A percentile compares a stretch with the other conserved stretches of the same genome.
phyloP scores from a whole-genome alignment of 495 filamentous ascomycete genomes.

The Evernia prunastri region DNA sequence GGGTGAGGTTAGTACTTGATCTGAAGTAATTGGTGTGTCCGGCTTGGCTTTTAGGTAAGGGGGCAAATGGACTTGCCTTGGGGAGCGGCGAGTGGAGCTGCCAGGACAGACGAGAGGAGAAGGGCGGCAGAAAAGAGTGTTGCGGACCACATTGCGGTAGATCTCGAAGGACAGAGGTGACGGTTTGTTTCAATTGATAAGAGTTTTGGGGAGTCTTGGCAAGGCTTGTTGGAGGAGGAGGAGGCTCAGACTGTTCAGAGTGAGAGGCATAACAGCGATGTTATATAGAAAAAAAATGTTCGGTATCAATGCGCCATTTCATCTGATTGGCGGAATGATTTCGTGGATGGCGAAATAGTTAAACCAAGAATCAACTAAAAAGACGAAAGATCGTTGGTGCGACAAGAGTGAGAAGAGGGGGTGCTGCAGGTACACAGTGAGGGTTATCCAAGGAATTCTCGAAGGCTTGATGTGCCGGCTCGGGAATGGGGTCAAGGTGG shows the following conservation, averaged over 20 bases:
- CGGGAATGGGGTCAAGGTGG: not conserved
- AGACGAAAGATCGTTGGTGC: not conserved
- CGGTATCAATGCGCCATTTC: not conserved
- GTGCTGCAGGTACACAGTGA: not conserved
- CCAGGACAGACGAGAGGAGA: not conserved
- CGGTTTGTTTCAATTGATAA: not conserved
- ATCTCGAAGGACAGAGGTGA: not conserved
- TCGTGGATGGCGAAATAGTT: not conserved
- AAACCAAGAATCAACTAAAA: not conserved
- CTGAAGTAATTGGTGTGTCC: not conserved
- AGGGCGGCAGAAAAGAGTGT: not conserved
- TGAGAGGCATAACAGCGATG: not conserved
- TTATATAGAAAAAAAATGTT: conserved; percentile 5
- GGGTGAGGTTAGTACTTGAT: not conserved
- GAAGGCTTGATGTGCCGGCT: not conserved
- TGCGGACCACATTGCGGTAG: not conserved
- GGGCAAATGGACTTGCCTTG: not conserved
- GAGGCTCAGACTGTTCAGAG: too few relatives aligned
- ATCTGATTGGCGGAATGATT: conserved; percentile 1
- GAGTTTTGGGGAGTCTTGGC: not conserved
- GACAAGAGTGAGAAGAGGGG: not conserved
- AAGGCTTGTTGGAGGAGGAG: not conserved
- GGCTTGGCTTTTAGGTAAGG: not conserved
- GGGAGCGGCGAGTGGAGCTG: not conserved
- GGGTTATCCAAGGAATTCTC: not conserved